Evolutionary conservation across 164 flowering plant species (phyloP), one percentile per base, ranked within the genome.

Genomic region (Nelumbo lutea): DNA sequence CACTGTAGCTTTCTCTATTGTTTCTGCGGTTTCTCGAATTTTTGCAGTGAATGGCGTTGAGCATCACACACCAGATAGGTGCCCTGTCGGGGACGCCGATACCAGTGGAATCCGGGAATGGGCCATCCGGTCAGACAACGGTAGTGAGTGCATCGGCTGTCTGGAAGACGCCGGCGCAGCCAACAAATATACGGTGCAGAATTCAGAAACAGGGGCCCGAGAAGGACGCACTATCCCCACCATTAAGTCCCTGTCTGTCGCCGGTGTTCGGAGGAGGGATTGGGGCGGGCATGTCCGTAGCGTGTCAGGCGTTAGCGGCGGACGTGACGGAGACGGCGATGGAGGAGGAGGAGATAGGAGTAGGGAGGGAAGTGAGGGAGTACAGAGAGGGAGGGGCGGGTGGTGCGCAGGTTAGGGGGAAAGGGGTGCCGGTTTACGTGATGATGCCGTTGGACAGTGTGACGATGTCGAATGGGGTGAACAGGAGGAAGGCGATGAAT

Each of bases 391-490:
- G 73, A 39, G 79, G 71, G 75, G 57, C 57, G 14, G 57, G 57
- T 53, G n/a, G 14, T 59, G 78, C 59, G 47, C 63, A 77, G 1
- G 53, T 50, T 27, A 72, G 73, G 78, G 82, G 68, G 70, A 73
- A 73, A 58, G 94, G 97, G 61, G 96, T 93, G 69, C 98, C 97
- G 74, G 97, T 94, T 11, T 94, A 40, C 73, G 97, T 94, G 76
- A 94, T 94, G 97, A 83, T 94, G 93, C 97, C 98, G 69, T 61
- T 94, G 79, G 98, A 94, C 58, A 94, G 95, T 68, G 98, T 94
- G 78, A 88, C 84, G 78, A 75, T 70, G 86, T 75, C 78, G 67
- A 82, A 94, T 62, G 70, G 82, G 41, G 84, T 94, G 82, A 87
- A 90, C 45, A 58, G 95, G 76, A 83, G 62, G 84, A 94, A 88